A percentile compares a stretch with the other conserved stretches of the same genome.
Evolutionary conservation across 305 asterid species (phyloP).

Genomic region (Fraxinus sp.): DNA sequence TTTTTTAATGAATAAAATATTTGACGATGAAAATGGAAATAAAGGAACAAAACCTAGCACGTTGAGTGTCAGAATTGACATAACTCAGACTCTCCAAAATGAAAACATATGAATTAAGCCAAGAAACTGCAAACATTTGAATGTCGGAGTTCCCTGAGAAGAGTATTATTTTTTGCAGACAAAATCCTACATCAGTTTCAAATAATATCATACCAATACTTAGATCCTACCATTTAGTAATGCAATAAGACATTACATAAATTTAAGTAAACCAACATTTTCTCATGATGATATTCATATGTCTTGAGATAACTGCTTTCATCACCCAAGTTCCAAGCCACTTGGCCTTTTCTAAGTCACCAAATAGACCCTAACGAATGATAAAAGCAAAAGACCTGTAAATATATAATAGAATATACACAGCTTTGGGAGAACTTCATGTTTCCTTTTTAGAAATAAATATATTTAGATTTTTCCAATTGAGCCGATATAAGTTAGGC

Average conservation of each 20-base stretch:
- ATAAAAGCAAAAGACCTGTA: not conserved
- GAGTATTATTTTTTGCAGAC: slow-evolving; percentile 55
- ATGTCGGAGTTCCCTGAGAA: slow-evolving; percentile 57
- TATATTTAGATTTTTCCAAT: not conserved
- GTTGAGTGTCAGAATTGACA: not conserved
- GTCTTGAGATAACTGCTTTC: slow-evolving; percentile 49
- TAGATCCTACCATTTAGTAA: not conserved
- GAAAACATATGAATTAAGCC: slow-evolving; percentile 23
- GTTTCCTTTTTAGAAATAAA: no score
- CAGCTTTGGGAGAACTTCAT: not conserved
- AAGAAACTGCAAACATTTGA: slow-evolving; percentile 65
- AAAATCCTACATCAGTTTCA: slow-evolving; percentile 40
- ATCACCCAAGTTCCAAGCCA: slow-evolving; percentile 75
- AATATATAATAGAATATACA: not conserved
- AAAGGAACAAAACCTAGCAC: not conserved
- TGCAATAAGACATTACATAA: not conserved
- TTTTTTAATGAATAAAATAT: not conserved
- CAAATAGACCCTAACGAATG: slow-evolving; percentile 43
- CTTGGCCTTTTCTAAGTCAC: slow-evolving; percentile 51
- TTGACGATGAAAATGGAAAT: not conserved
- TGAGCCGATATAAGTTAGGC: not conserved
- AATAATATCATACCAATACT: not conserved
- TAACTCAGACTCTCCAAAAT: not conserved
- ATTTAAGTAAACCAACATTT: slow-evolving; percentile 28
- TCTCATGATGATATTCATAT: slow-evolving; percentile 36